A percentile compares a stretch with the other conserved stretches of the same genome.
These are phyloP conservation scores for Coemansia sp. DNA, from an alignment of 192 early-diverging fungal genomes.

Conservation along the genomic window DNA sequence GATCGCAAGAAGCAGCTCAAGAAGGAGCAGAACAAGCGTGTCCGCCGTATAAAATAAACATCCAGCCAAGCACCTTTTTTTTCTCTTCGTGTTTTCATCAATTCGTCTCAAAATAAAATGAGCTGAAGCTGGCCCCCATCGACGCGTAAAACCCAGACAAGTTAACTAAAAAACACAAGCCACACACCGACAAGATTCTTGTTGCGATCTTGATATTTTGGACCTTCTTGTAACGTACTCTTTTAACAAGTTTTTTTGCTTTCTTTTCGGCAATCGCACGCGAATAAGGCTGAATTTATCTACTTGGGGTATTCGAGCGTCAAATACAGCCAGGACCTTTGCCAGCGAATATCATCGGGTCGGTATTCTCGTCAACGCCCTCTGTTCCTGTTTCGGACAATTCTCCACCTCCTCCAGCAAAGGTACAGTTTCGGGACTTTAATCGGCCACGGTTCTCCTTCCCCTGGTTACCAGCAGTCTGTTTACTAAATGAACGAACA, in stretches of 20 bases:
- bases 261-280: no score
- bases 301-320: neutral
- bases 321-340: neutral
- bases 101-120: neutral
- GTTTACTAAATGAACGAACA: neutral
- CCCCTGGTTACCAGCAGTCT: no score
- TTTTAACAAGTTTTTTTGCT: no score
- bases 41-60: slow-evolving; percentile 57
- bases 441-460: neutral
- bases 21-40: slow-evolving; percentile 61
- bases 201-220: no score
- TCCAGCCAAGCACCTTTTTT: no score
- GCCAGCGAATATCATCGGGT: neutral
- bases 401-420: neutral
- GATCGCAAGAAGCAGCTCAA: slow-evolving; percentile 70
- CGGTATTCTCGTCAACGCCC: no score
- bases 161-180: neutral
- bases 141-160: neutral
- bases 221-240: no score
- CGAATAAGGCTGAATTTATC: neutral
- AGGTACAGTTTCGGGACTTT: neutral
- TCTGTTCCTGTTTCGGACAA: neutral
- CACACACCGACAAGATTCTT: neutral
- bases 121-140: neutral
- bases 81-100: no score